Percentiles rank a stretch among this genome's conserved stretches.
Conservation (phyloP, 106 monocot genomes). For the Phalaenopsis equestris region DNA sequence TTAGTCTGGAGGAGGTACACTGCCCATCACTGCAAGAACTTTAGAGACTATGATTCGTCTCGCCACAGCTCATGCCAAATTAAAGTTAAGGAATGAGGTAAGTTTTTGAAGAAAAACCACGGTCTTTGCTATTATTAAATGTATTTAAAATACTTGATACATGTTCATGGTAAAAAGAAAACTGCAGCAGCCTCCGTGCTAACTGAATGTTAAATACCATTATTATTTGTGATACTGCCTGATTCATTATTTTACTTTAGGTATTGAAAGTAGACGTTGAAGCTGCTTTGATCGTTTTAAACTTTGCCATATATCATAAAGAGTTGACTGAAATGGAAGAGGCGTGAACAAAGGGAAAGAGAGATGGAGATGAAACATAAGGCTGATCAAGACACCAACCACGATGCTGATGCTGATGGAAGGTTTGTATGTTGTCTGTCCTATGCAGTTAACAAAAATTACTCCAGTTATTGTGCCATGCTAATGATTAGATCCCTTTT, state of each 20-base stretch:
- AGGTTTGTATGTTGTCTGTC: conserved; percentile 18
- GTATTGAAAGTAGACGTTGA: conserved; percentile 75
- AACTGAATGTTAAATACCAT: not conserved
- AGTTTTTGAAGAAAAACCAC: not conserved
- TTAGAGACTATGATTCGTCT: conserved; percentile 97
- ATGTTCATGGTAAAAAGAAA: not conserved
- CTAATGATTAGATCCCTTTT: not conserved
- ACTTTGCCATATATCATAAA: conserved; percentile 97
- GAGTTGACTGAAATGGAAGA: conserved; percentile 95
- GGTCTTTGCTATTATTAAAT: not conserved
- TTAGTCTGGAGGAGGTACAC: conserved; percentile 93
- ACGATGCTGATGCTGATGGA: conserved; percentile 22
- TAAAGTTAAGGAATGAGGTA: conserved; percentile 96
- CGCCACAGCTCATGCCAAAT: conserved; percentile 93
- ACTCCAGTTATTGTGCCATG: not conserved
- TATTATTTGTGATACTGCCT: not conserved
- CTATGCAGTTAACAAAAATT: not conserved
- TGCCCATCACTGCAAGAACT: conserved; percentile 97
- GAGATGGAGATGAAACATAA: conserved; percentile 70
- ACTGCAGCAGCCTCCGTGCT: not conserved
- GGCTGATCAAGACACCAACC: conserved; percentile 51
- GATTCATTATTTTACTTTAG: conserved; percentile 21
- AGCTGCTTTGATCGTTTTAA: conserved; percentile 79
- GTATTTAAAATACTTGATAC: not conserved
- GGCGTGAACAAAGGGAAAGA: conserved; percentile 72